Conservation (phyloP, 805 yeast genomes). For the Ogataea nonfermentans region DNA sequence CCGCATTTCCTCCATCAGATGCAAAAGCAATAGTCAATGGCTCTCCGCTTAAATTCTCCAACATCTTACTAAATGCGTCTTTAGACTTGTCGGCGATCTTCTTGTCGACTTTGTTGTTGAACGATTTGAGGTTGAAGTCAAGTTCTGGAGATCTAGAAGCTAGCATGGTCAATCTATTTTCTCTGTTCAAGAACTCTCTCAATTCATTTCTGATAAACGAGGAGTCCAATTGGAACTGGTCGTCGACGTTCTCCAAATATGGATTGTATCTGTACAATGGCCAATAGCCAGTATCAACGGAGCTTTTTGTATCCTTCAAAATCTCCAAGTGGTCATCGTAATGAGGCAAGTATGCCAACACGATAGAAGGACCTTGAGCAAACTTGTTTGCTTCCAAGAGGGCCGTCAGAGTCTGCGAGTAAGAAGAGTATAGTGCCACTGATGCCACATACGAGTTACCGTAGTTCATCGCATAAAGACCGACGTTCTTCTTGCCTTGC, state of each 20-base stretch:
- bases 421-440: constrained; percentile 89
- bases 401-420: constrained; percentile 88
- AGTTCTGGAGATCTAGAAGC: constrained; percentile 69
- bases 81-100: constrained; percentile 55
- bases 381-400: constrained; percentile 85
- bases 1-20: constrained; percentile 90
- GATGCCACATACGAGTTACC: constrained; percentile 90
- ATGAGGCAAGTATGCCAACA: constrained; percentile 88
- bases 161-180: constrained; percentile 79
- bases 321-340: constrained; percentile 67
- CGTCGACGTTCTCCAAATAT: constrained; percentile 40
- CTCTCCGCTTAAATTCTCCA: constrained; percentile 90
- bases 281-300: constrained; percentile 95
- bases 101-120: constrained; percentile 58
- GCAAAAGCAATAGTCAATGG: constrained; percentile 85
- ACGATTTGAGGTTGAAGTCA: constrained; percentile 72
- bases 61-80: constrained; percentile 69
- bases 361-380: constrained; percentile 80
- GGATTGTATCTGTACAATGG: constrained; percentile 91
- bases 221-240: constrained; percentile 80
- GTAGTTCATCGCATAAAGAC: constrained; percentile 91
- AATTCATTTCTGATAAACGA: constrained; percentile 74
- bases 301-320: constrained; percentile 80
- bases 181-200: constrained; percentile 80
- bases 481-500: constrained; percentile 85